Percentiles rank a stretch among this genome's conserved stretches.
Evolutionary conservation across 2,329 filamentous ascomycete genomes (phyloP).

Genomic region (Aspergillus ustus): DNA sequence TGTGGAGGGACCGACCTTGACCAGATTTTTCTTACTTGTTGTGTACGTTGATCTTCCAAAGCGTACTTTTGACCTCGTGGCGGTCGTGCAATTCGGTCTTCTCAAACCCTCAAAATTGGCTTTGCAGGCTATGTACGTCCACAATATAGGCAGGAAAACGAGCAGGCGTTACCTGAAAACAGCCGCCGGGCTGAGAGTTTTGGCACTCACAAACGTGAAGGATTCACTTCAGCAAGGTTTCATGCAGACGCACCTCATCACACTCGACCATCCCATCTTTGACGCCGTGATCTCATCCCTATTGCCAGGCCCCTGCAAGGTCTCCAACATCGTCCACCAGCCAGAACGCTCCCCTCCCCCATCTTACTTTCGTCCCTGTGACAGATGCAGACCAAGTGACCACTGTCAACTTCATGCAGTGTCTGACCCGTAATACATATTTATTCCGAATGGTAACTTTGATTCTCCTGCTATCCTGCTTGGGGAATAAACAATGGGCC

Average conservation of each 20-base stretch:
- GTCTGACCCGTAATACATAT: constrained; percentile 6
- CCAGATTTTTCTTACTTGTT: background rate
- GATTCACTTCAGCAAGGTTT: constrained; percentile 20
- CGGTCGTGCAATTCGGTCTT: background rate
- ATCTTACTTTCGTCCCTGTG: constrained; percentile 2
- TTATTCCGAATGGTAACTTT: background rate
- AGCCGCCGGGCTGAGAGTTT: constrained; percentile 11
- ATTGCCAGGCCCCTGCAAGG: background rate
- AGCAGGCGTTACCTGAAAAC: constrained; percentile 1
- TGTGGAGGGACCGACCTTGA: background rate
- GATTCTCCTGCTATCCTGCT: background rate
- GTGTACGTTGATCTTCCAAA: background rate
- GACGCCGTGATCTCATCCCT: constrained; percentile 23
- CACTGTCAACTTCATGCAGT: constrained; percentile 9
- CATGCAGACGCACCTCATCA: constrained; percentile 23
- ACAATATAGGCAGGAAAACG: background rate
- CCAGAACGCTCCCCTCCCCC: background rate
- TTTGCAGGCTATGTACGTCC: background rate
- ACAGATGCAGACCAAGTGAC: constrained; percentile 6
- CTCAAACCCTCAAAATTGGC: background rate
- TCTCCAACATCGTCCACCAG: constrained; percentile 8
- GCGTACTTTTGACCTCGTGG: background rate
- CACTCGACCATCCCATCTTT: constrained; percentile 16
- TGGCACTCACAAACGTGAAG: constrained; percentile 10
- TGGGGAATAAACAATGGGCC: background rate